Base-by-base conservation (phyloP, 441 rosid genomes). In the Arabidopsis hybrid region DNA sequence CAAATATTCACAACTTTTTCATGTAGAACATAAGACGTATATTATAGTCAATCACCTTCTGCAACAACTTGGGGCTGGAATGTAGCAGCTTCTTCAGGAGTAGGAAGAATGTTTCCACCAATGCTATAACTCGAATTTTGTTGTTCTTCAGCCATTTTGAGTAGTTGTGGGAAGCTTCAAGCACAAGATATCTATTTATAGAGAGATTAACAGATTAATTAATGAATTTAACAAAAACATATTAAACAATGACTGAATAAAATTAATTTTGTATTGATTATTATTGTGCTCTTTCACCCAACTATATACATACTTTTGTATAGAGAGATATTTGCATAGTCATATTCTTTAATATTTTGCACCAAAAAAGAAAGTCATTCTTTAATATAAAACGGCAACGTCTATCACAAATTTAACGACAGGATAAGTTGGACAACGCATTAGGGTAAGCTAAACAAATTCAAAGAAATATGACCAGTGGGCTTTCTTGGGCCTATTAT, bases 21-120 rank as follows among this genome's bases (percentile, higher is more conserved):
- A n/a, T n/a, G n/a, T 1, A 13, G 16, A 13, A 45, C 7, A 42
- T 21, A 21, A 21, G 26, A 21, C 26, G 26, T 21, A 21, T 21
- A 21, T 21, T 21, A 21, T 21, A 21, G 26, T 4, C 4, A n/a
- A 26, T 73, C 1, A 77, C 80, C 80, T 71, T 71, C 61, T 4
- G 60, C 64, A 8, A 77, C 80, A 53, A 66, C 67, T 53, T 77
- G 52, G 51, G 64, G 80, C 4, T 71, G 47, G 49, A 77, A 70
- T 3, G 72, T 8, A 51, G 76, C 80, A 59, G 66, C 80, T 59
- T 71, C 77, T 72, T 77, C 80, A 3, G 80, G 80, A 51, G 73
- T 17, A 12, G 80, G 51, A 38, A 77, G 72, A 2, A 47, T 50
- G 59, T 71, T 50, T 65, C 59, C 79, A 60, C 79, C 79, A 60